These are phyloP conservation scores for Neonectria coccinea DNA, from an alignment of 2,329 filamentous ascomycete genomes.

Conservation along the genomic window DNA sequence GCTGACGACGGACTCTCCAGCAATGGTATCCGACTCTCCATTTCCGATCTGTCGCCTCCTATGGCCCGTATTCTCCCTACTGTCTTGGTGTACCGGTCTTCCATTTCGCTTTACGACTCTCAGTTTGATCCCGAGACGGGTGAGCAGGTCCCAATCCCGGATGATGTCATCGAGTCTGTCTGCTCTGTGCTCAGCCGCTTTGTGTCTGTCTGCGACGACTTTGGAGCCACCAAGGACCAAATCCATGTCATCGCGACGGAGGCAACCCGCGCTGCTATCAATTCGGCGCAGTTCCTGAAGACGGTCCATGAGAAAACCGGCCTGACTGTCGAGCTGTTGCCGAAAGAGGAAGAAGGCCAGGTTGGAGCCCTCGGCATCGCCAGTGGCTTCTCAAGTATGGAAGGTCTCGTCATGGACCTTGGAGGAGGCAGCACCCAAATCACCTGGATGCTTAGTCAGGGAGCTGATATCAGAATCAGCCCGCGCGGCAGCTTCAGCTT, in stretches of 20 bases:
- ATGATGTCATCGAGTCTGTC: slow-evolving; percentile 43
- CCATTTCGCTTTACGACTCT: slow-evolving; percentile 50
- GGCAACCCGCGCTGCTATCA: slow-evolving; percentile 48
- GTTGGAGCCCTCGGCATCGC: slow-evolving; percentile 76
- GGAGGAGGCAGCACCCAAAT: slow-evolving; percentile 78
- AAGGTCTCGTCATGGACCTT: slow-evolving; percentile 77
- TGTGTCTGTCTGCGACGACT: slow-evolving; percentile 46
- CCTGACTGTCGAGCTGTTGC: slow-evolving; percentile 70
- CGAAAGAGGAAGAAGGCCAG: slow-evolving; percentile 74
- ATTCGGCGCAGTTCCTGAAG: slow-evolving; percentile 45
- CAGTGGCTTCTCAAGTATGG: slow-evolving; percentile 70
- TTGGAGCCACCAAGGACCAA: slow-evolving; percentile 40
- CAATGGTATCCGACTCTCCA: slow-evolving; percentile 80
- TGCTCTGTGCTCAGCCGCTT: slow-evolving; percentile 46
- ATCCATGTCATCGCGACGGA: slow-evolving; percentile 50
- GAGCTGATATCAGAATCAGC: slow-evolving; percentile 63
- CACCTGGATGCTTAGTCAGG: slow-evolving; percentile 70
- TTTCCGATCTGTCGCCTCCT: slow-evolving; percentile 57
- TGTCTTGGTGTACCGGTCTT: slow-evolving; percentile 48
- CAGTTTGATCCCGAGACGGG: slow-evolving; percentile 49
- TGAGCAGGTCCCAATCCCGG: slow-evolving; percentile 48
- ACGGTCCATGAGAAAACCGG: slow-evolving; percentile 66
- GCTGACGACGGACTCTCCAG: slow-evolving; percentile 49
- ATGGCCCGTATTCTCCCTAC: slow-evolving; percentile 71
- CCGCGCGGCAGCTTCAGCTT: slow-evolving; percentile 71